Base-by-base conservation (phyloP, 306 rosid species). In the Purshia tridentata region DNA sequence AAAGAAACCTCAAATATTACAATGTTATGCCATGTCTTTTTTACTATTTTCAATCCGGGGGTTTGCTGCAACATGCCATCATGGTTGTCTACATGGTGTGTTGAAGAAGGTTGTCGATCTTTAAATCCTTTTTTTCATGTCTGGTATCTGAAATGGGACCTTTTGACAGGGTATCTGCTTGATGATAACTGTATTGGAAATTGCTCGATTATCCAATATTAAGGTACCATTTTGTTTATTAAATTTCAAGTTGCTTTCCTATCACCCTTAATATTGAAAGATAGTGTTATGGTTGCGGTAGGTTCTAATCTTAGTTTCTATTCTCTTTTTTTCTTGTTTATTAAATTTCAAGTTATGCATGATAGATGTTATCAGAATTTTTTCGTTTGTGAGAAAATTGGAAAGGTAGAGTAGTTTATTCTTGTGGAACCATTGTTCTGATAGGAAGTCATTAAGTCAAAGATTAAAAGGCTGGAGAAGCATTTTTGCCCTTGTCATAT, bases 281-380 rank as follows among this genome's bases (percentile, higher is more conserved):
- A 90, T 79, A 94, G 99, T 51, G 98, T 94, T 62, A 94, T 94
- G 98, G 90, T 94, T 75, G 84, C 86, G 23, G 99, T 94, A 82
- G 78, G 90, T 73, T 66, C 52, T 23, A 22, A 58, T 57, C 52
- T 73, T 60, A 59, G 39, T 45, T 50, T 29, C 49, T 69, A 45
- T 8, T 75, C 67, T 72, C 74, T 20, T 66, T 74, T 83, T 54
- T 54, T 49, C 20, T 72, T 23, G 58, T n/a, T 69, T 67, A 18
- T 66, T 54, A 20, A 20, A 16, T 66, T 53, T 22, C 46, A n/a
- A 54, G 13, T 45, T 20, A 51, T 37, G 39, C 5, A 22, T 16
- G 62, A 18, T 16, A 59, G 22, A 19, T 72, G 20, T 55, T 29
- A 29, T 9, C 18, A n/a, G 22, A 42, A 4, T 22, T 8, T 23